Conservation (phyloP, 768 basidiomycete species). For the Phaffia tasmanica region DNA sequence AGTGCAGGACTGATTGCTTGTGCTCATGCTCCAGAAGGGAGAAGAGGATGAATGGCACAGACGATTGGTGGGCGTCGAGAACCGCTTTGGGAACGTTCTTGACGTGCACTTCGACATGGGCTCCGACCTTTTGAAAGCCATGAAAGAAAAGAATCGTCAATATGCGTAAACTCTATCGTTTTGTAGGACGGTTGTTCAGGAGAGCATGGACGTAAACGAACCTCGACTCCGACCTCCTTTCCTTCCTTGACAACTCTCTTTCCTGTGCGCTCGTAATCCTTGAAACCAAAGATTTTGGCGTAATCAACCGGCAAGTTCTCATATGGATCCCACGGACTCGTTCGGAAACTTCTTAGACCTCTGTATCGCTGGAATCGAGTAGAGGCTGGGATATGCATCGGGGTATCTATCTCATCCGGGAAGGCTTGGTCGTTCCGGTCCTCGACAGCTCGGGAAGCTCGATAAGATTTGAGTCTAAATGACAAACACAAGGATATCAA, state of each 20-base stretch:
- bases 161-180: background rate
- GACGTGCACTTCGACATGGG: constrained; percentile 63
- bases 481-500: constrained; percentile 44
- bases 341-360: constrained; percentile 81
- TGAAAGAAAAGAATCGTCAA: background rate
- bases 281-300: constrained; percentile 89
- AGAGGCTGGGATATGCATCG: constrained; percentile 65
- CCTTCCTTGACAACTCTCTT: constrained; percentile 50
- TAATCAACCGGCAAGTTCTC: constrained; percentile 93
- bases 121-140: constrained; percentile 52
- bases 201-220: constrained; percentile 33
- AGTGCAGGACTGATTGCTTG: constrained; percentile 84
- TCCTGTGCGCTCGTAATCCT: constrained; percentile 77
- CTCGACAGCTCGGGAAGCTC: constrained; percentile 49
- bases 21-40: constrained; percentile 88
- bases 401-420: constrained; percentile 94
- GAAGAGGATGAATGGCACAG: constrained; percentile 55
- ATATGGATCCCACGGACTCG: constrained; percentile 94
- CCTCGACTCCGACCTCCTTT: constrained; percentile 53
- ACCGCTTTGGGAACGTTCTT: constrained; percentile 62
- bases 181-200: background rate
- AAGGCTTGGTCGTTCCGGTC: constrained; percentile 75
- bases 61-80: constrained; percentile 32
- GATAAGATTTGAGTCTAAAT: constrained; percentile 35
- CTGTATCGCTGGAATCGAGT: constrained; percentile 83